Base-by-base conservation (phyloP, 2,329 filamentous ascomycete species). In the Sporothrix inflata region DNA sequence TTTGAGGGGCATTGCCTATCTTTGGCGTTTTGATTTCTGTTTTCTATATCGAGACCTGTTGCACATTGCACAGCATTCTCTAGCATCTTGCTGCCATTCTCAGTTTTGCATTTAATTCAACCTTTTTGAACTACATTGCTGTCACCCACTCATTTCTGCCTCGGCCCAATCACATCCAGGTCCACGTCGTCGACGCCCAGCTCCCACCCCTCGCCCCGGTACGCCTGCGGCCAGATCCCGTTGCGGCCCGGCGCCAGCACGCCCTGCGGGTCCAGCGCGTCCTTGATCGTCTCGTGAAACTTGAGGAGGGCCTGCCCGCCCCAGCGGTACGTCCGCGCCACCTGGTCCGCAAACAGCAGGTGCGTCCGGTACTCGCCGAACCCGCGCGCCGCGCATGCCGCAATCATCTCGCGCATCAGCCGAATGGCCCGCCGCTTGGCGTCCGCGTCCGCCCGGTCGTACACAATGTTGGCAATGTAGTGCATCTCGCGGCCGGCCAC, bases 401-500 rank as follows among this genome's bases (percentile, higher is more conserved):
- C 77, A 70, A 81, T 79, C 53, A 81, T 74, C 0, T 75, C 75
- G 14, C 76, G 78, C 74, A 85, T 82, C 11, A 83, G 75, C 65
- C 77, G 75, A 69, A 75, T 70, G 5, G 75, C 74, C 12, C 79
- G 73, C 66, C 79, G 76, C 70, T 77, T 75, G 2, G 68, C 71
- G 30, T 81, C 78, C 0, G 77, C 75, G 51, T 82, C 78, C 61
- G 78, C 80, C 1, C 81, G 79, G 74, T 85, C 79, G 75, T 82
- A 85, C 24, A 85, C 79, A 55, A 85, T 81, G 71, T 63, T 83
- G 81, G 86, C 83, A 72, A 88, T 87, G 76, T 87, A 84, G 76
- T 88, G 86, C 81, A 88, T 87, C 77, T 88, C 85, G 12, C 86
- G 80, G 74, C 84, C 82, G 11, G 85, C 85, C 5, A 88, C 82